phyloP scores from a whole-genome alignment of 208 protist genomes.

The Herpetomonas muscarum region DNA sequence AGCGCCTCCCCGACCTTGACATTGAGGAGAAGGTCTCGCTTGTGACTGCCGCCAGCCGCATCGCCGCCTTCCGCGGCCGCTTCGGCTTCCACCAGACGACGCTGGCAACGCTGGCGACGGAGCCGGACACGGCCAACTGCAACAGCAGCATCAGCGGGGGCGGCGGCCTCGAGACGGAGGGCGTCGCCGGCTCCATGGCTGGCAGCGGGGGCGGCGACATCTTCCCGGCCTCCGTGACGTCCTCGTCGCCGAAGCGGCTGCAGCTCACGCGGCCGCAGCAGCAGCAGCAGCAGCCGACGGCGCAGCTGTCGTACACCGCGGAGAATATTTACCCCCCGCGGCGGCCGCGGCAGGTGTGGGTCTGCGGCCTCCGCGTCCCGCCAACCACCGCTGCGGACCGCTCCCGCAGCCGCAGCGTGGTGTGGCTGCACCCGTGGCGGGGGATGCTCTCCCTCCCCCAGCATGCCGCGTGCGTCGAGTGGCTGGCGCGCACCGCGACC shows the following conservation, averaged over 20 bases:
- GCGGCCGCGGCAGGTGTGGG: conserved; percentile 26
- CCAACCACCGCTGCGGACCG: neutral
- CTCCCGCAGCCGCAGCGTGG: conserved; percentile 2
- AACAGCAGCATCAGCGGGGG: neutral
- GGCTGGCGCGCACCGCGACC: neutral
- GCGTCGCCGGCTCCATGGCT: too few species aligned
- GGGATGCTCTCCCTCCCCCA: conserved; percentile 4
- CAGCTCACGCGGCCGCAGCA: too few species aligned
- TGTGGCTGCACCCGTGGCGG: conserved; percentile 37
- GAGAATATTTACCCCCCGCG: conserved; percentile 46
- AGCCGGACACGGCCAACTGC: neutral
- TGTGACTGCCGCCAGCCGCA: neutral
- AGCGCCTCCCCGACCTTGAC: neutral
- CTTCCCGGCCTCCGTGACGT: too few species aligned
- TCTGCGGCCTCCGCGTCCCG: conserved; percentile 32
- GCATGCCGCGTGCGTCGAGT: neutral
- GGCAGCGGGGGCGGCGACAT: too few species aligned
- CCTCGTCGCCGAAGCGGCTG: neutral
- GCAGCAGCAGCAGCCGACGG: conserved; percentile 22
- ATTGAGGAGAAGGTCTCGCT: conserved; percentile 15
- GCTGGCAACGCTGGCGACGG: neutral
- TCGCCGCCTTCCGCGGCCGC: neutral
- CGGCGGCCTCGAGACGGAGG: neutral
- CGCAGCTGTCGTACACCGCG: conserved; percentile 22
- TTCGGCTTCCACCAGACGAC: conserved; percentile 4